Conservation (phyloP, 805 yeast genomes). For the Starmerella davenportii region DNA sequence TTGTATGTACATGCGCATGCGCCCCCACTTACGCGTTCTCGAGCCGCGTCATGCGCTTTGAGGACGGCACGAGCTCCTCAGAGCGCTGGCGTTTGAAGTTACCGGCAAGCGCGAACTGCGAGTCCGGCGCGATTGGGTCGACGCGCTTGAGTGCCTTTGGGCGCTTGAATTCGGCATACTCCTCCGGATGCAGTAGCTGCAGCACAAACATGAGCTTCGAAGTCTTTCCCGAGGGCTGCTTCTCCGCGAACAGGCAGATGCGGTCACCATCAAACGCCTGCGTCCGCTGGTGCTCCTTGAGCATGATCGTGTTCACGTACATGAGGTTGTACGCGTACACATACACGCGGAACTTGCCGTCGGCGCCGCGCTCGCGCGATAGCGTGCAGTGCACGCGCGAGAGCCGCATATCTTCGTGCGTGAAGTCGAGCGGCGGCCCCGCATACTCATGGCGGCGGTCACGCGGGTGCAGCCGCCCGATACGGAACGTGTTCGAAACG, state of each 20-base stretch:
- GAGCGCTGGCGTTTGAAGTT: conserved; percentile 11
- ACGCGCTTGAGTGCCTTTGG: conserved; percentile 1
- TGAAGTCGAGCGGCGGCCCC: conserved; percentile 29
- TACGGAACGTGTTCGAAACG: conserved; percentile 48
- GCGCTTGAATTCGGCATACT: conserved; percentile 3
- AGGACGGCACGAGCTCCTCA: conserved; percentile 8
- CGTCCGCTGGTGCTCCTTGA: conserved; percentile 39
- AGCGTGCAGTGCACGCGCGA: conserved; percentile 73
- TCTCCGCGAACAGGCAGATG: conserved; percentile 49
- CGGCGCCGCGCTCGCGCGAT: conserved; percentile 24
- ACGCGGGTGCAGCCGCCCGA: conserved; percentile 39
- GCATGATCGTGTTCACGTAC: conserved; percentile 41
- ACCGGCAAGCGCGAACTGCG: background rate
- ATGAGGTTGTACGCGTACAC: conserved; percentile 62
- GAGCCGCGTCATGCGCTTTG: conserved; percentile 8
- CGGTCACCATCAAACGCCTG: conserved; percentile 47
- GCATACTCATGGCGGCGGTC: conserved; percentile 2
- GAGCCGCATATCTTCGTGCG: conserved; percentile 52
- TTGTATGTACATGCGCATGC: too few species aligned
- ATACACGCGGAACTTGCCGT: conserved; percentile 46
- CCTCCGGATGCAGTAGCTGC: conserved; percentile 1
- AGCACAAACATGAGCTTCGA: conserved; percentile 9
- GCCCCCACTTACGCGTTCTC: too few species aligned
- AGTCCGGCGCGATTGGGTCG: background rate
- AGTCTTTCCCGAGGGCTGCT: conserved; percentile 28